phyloP scores from a whole-genome alignment of 2,329 filamentous ascomycete species.

The Zymoseptoria tritici region DNA sequence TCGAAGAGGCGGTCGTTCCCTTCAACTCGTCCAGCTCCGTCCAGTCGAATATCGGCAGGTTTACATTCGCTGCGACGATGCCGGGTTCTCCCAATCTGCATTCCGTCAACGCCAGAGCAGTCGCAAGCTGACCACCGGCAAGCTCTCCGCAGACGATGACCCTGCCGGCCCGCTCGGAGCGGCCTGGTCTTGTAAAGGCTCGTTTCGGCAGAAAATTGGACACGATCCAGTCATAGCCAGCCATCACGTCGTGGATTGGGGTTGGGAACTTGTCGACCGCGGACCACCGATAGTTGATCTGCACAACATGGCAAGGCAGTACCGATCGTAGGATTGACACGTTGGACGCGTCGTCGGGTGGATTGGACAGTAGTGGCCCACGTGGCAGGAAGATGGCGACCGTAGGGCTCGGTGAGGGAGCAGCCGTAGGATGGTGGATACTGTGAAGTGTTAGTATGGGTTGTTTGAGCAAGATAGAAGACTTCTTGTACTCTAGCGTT shows the following conservation, averaged over 20 bases:
- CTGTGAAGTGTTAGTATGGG: conserved; percentile 6
- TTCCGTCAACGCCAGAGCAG: conserved; percentile 45
- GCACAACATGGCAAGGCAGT: conserved; percentile 35
- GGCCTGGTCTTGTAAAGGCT: conserved; percentile 20
- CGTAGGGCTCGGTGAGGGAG: conserved; percentile 23
- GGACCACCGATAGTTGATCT: conserved; percentile 40
- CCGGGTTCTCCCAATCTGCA: conserved; percentile 35
- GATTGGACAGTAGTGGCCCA: conserved; percentile 31
- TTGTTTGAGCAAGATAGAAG: neutral
- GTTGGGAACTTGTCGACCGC: conserved; percentile 34
- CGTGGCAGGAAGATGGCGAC: conserved; percentile 37
- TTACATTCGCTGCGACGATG: conserved; percentile 40
- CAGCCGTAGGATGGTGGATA: conserved; percentile 12
- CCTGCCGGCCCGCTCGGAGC: conserved; percentile 24
- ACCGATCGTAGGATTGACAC: conserved; percentile 29
- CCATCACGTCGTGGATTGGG: conserved; percentile 41
- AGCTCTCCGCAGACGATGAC: conserved; percentile 43
- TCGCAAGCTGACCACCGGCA: conserved; percentile 41
- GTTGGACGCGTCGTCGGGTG: conserved; percentile 27
- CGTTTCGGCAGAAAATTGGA: conserved; percentile 30
- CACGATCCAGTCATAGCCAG: conserved; percentile 42
- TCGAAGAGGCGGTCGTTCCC: neutral
- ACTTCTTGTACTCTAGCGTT: conserved; percentile 31
- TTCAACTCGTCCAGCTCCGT: conserved; percentile 21
- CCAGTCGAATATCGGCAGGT: conserved; percentile 45